Percentiles rank a stretch among this genome's conserved stretches.
These are phyloP conservation scores for Fusarium pseudograminearum DNA, from an alignment of 2,329 filamentous ascomycete genomes.

Conservation along the genomic window DNA sequence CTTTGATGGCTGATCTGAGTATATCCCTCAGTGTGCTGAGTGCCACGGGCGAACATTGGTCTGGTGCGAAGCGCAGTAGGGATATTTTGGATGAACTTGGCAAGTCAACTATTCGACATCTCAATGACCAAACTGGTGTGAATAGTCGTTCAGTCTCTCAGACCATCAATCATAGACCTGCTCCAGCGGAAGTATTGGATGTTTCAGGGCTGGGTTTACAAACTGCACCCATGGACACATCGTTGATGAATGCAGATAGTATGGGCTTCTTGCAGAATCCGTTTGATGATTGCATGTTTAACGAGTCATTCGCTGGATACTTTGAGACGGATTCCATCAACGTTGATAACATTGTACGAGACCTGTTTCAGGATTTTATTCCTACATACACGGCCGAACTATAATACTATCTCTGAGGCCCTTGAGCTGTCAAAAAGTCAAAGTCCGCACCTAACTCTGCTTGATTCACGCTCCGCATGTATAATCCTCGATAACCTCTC, in stretches of 20 bases:
- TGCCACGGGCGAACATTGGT: conserved; percentile 65
- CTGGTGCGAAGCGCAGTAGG: conserved; percentile 60
- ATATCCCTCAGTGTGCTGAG: conserved; percentile 61
- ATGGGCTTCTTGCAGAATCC: conserved; percentile 35
- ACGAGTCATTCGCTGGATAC: conserved; percentile 47
- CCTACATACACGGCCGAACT: conserved; percentile 41
- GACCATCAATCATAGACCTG: background rate
- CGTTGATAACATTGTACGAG: conserved; percentile 51
- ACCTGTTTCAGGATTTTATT: conserved; percentile 55
- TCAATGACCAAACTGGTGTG: conserved; percentile 30
- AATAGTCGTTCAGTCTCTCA: background rate
- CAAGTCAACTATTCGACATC: conserved; percentile 48
- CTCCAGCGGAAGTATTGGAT: conserved; percentile 10
- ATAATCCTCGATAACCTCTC: conserved; percentile 70
- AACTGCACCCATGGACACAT: background rate
- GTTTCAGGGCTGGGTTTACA: conserved; percentile 6
- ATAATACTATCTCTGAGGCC: conserved; percentile 34
- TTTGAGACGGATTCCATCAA: conserved; percentile 48
- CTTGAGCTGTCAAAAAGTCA: conserved; percentile 67
- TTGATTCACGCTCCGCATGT: conserved; percentile 70
- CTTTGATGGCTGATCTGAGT: conserved; percentile 57
- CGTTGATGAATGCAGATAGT: background rate
- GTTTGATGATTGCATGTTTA: conserved; percentile 45
- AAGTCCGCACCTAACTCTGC: conserved; percentile 71
- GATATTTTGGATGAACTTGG: conserved; percentile 59